Evolutionary conservation across 768 basidiomycete genomes (phyloP), one percentile per base, ranked within the genome.

Genomic region (Rhizopogon sp.): DNA sequence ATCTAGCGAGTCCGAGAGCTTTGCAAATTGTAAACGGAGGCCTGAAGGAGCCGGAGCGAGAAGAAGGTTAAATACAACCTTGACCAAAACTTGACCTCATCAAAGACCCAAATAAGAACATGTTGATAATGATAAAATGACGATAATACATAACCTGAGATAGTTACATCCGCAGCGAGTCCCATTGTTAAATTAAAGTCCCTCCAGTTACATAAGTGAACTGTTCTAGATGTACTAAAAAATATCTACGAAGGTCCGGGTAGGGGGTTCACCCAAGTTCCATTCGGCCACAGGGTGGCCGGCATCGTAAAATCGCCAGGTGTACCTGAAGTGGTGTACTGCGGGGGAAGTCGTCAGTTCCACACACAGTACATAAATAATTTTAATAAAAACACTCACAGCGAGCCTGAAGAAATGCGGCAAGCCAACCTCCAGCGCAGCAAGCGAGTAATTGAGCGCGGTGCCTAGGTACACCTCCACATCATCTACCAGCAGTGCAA

Each of bases 381-480:
- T 14, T 13, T 31, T 31, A 59, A 29, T 20, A 28, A 31, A 35
- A 54, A 35, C 17, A 56, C 87, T 76, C 59, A 91, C 88, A 17
- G 88, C 90, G 54, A 89, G 75, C 61, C 90, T 77, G 70, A 93
- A 90, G 75, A 87, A 90, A 65, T 87, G 92, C 0, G 84, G 83
- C 11, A 92, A 60, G 17, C 73, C 75, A 1, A 74, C 64, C 50
- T 87, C 76, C 50, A 92, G 74, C 14, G 78, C 77, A 20, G 76
- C 77, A n/a, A 93, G 74, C 16, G 85, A 83, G 65, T 80, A 91
- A 62, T 89, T 89, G 46, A 89, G 72, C 4, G 81, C 83, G 13
- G 74, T 68, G 9, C 92, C 90, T n/a, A 76, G 67, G 63, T 87
- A 92, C 60, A 86, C 76, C 66, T 91, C 83, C 0, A 95, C 91